Evolutionary conservation across 768 basidiomycete species (phyloP), one percentile per base, ranked within the genome.

Genomic region (Trametes gibbosa): DNA sequence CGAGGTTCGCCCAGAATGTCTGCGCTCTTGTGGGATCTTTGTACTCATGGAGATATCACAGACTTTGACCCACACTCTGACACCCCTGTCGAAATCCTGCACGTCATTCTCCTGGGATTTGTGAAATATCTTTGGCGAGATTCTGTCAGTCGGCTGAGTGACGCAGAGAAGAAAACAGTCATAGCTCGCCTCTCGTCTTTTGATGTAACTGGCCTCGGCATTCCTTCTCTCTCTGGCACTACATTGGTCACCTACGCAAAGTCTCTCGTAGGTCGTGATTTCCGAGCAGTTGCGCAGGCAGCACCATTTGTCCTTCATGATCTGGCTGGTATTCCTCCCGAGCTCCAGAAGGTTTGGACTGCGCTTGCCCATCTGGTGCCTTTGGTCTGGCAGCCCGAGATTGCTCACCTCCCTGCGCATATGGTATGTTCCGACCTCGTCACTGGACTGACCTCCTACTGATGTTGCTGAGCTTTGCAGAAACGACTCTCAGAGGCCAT

Each of bases 41-140:
- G 32, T 16, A 8, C 34, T 43, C 2, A 40, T 39, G 19, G 39
- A 54, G 10, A 5, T 13, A 5, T 2, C 17, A 8, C 53, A 79
- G 79, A 69, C 5, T 61, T 81, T 0, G 74, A 82, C 61, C 74
- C 78, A 1, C 73, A 80, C 56, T 48, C 32, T 3, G 79, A 80
- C 60, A 77, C 78, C 0, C 77, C 78, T 3, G 75, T 78, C 0
- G 77, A 80, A 56, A 76, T 79, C 37, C 66, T 80, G 0, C 79
- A 81, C 63, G 73, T 75, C 5, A 61, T 79, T 21, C 67, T 80
- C 0, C 72, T 80, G 2, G 78, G 79, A 0, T 73, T 79, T 65
- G 73, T 80, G 42, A 81, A 81, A 49, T 82, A 81, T 58, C 70
- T 78, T 29, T 82, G 80, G 79, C 70, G 73, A 0, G 77, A 81